These are phyloP conservation scores for Tylopilus sp. DNA, from an alignment of 768 basidiomycete genomes.

Conservation along the genomic window DNA sequence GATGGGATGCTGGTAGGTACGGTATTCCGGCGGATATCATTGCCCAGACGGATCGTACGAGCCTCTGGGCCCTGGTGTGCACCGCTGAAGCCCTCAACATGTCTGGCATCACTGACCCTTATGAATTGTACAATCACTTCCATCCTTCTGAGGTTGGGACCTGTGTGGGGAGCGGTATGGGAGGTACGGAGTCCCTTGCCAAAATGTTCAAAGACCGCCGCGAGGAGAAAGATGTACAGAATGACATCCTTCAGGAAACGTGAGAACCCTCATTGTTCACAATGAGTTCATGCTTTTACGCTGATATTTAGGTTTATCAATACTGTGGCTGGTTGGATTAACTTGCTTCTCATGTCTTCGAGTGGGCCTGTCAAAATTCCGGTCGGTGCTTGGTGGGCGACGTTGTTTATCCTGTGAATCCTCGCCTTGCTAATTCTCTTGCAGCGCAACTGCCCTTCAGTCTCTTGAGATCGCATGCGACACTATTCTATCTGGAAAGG, in stretches of 20 bases:
- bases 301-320: constrained; percentile 81
- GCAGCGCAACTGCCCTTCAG: constrained; percentile 92
- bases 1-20: constrained; percentile 95
- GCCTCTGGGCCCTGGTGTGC: constrained; percentile 92
- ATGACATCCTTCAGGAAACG: constrained; percentile 98
- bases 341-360: constrained; percentile 90
- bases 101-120: constrained; percentile 97
- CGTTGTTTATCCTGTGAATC: background rate
- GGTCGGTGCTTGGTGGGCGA: constrained; percentile 89
- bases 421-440: constrained; percentile 3
- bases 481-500: constrained; percentile 90
- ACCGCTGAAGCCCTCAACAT: constrained; percentile 94
- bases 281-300: constrained; percentile 5
- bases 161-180: constrained; percentile 95
- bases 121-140: constrained; percentile 94
- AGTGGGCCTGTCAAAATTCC: constrained; percentile 99
- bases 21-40: constrained; percentile 97
- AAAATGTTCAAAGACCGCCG: constrained; percentile 99
- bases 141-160: constrained; percentile 97
- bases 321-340: constrained; percentile 98
- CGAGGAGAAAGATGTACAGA: constrained; percentile 97
- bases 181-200: constrained; percentile 83
- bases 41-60: constrained; percentile 87
- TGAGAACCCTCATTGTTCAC: constrained; percentile 35
- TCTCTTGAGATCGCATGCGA: constrained; percentile 99